phyloP scores from a whole-genome alignment of 225 moss, liverwort and hornwort species.

The Anthoceros angustus region DNA sequence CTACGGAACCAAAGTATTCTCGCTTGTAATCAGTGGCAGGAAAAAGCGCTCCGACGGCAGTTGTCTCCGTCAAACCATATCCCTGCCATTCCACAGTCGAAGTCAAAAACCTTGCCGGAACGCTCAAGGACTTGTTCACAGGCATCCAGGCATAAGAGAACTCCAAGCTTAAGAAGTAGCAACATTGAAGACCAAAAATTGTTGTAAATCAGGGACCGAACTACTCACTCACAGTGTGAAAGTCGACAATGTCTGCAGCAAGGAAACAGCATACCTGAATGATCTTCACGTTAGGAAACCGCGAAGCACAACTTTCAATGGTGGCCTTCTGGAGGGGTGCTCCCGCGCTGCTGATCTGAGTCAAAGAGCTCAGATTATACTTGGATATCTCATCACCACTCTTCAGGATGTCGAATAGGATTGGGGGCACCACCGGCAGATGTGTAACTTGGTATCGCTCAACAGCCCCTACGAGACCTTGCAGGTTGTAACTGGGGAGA shows the following conservation, averaged over 20 bases:
- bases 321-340: slow-evolving; percentile 40
- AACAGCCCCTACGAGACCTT: neutral
- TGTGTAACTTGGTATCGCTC: neutral
- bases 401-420: slow-evolving; percentile 38
- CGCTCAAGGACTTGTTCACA: neutral
- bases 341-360: slow-evolving; percentile 32
- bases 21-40: slow-evolving; percentile 21
- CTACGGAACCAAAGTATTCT: slow-evolving; percentile 36
- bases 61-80: slow-evolving; percentile 54
- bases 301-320: slow-evolving; percentile 25
- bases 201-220: neutral
- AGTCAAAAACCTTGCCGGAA: neutral
- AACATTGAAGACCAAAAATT: neutral
- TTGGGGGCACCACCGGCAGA: slow-evolving; percentile 12
- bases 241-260: neutral
- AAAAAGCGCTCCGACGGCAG: slow-evolving; percentile 15
- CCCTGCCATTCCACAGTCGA: slow-evolving; percentile 19
- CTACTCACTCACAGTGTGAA: neutral
- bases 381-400: slow-evolving; percentile 19
- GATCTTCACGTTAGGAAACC: slow-evolving; percentile 27
- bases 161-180: neutral
- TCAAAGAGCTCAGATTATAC: slow-evolving; percentile 41
- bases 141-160: neutral
- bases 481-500: neutral
- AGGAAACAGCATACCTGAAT: slow-evolving; percentile 26